Base-by-base conservation (phyloP, 495 filamentous ascomycete genomes). In the Barbatosphaeria neglecta region DNA sequence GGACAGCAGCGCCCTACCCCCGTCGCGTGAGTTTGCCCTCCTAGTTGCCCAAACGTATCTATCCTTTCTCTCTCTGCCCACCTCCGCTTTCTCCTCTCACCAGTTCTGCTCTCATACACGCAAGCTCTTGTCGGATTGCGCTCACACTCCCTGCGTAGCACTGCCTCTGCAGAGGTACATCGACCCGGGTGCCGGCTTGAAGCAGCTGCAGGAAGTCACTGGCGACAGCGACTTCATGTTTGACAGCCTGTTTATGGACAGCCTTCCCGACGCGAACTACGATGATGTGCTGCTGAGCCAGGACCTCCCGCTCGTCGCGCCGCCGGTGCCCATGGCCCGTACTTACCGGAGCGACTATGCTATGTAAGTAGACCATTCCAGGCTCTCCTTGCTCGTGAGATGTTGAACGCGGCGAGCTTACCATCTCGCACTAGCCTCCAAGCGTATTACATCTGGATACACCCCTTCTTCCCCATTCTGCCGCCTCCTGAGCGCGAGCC, bases 381-480 rank as follows among this genome's bases (percentile, higher is more conserved):
- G 13, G 39, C 23, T 20, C 2, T 37, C 22, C 22, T 13, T 17
- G 13, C 3, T 20, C 37, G 9, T 41, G 16, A 45, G 9, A 11
- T 35, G 6, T 11, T 8, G 15, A 8, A 31, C 9, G 27, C 9
- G 27, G 2, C 9, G 27, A 46, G 58, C 68, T 61, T 58, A 62
- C 11, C 13, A 31, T 11, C 4, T 0, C 6, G 24, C n/a, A n/a
- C 49, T 25, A 81, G 77, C 54, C 57, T 81, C 44, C 74, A 74
- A 43, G 77, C 75, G 20, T 80, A 80, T 52, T 81, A 80, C 51
- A 70, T 75, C 22, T 80, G 73, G 53, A 75, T 80, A 37, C 76
- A 81, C 57, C 55, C 61, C 16, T 80, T 75, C 55, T 76, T 81
- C 41, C 76, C 77, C 4, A 74, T 81, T 42, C 51, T 81, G 39